These are phyloP conservation scores for Eragrostis tef DNA, from an alignment of 202 grass and related monocot species.

Conservation along the genomic window DNA sequence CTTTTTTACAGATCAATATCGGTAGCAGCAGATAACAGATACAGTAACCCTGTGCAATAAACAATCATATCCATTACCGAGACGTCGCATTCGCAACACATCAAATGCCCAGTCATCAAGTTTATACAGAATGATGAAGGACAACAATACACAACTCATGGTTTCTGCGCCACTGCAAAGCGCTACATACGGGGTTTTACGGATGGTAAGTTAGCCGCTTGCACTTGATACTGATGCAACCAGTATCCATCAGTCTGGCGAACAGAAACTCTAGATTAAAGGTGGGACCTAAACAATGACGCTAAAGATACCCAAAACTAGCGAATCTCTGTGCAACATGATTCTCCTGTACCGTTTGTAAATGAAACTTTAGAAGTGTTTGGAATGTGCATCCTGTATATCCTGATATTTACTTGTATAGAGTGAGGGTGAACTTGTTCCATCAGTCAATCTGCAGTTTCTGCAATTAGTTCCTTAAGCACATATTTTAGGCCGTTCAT, in stretches of 20 bases:
- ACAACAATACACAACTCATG: background rate
- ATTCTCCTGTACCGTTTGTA: conserved; percentile 15
- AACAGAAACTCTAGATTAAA: background rate
- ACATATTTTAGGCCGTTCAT: conserved; percentile 70
- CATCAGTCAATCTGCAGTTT: conserved; percentile 47
- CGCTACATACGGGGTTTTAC: background rate
- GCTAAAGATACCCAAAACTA: background rate
- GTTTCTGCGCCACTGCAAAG: background rate
- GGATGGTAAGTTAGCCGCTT: conserved; percentile 21
- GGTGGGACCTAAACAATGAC: background rate
- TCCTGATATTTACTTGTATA: conserved; percentile 28
- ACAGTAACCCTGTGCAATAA: background rate
- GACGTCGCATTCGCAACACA: background rate
- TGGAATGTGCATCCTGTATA: conserved; percentile 22
- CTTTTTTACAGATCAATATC: too few relatives aligned
- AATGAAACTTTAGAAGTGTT: background rate
- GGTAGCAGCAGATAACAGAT: background rate
- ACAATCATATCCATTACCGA: background rate
- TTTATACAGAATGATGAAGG: background rate
- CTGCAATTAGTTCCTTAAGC: conserved; percentile 61
- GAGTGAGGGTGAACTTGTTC: conserved; percentile 1
- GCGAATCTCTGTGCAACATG: background rate
- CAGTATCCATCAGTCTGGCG: background rate
- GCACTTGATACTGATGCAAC: background rate
- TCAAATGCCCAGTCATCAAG: background rate